These are phyloP conservation scores for Friedmanniomyces endolithicus DNA, from an alignment of 495 filamentous ascomycete genomes.

Conservation along the genomic window DNA sequence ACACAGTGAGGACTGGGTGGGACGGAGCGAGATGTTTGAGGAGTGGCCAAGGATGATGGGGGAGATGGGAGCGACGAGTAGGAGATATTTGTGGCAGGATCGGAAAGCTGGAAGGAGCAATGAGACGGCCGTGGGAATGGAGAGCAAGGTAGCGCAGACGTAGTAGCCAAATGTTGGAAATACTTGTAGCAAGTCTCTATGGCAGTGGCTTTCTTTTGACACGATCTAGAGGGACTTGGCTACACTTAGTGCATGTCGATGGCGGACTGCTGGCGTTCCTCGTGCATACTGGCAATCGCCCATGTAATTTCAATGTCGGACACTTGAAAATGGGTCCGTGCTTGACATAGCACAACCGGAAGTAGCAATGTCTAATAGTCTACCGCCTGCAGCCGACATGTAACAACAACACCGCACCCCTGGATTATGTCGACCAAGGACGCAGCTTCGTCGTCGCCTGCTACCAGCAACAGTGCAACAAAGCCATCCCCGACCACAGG, in stretches of 20 bases:
- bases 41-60: conserved; percentile 5
- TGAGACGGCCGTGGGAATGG: neutral
- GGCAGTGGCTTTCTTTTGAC: too few relatives aligned
- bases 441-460: neutral
- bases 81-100: conserved; percentile 2
- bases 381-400: too few relatives aligned
- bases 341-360: neutral
- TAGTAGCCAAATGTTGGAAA: neutral
- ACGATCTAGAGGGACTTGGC: too few relatives aligned
- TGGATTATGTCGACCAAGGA: conserved; percentile 5
- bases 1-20: conserved; percentile 13
- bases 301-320: neutral
- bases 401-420: neutral
- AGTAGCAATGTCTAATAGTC: neutral
- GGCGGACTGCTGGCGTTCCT: too few relatives aligned
- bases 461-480: neutral
- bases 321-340: neutral
- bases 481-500: conserved; percentile 22
- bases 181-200: too few relatives aligned
- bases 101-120: neutral
- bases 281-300: too few relatives aligned
- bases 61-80: neutral
- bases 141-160: neutral
- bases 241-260: too few relatives aligned
- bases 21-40: conserved; percentile 9